Conservation (phyloP, 108 stramenopile genomes). For the Chaetoceros tenuissimus region DNA sequence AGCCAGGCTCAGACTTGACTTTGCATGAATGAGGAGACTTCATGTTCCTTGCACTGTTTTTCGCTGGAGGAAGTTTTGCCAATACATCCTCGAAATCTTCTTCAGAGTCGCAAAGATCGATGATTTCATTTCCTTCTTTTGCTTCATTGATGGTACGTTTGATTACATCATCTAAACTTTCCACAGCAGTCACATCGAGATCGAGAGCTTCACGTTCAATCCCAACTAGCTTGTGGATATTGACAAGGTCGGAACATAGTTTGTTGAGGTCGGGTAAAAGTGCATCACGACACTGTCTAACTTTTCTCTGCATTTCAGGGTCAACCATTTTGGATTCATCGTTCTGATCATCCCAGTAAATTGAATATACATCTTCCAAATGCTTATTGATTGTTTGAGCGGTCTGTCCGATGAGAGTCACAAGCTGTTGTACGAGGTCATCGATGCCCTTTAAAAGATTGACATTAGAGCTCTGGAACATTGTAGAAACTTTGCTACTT, state of each 20-base stretch:
- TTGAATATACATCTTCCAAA: constrained; percentile 24
- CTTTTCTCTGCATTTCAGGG: constrained; percentile 17
- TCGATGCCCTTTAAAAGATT: constrained; percentile 21
- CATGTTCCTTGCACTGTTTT: no score
- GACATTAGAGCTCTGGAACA: constrained; percentile 23
- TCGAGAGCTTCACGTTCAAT: constrained; percentile 33
- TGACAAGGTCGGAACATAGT: constrained; percentile 12
- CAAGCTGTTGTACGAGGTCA: constrained; percentile 14
- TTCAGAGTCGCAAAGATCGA: constrained; percentile 29
- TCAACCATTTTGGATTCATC: constrained; percentile 12
- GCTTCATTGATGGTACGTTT: constrained; percentile 24
- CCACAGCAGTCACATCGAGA: constrained; percentile 31
- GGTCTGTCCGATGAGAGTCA: constrained; percentile 10
- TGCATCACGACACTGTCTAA: constrained; percentile 22
- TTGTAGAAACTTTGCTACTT: constrained; percentile 7
- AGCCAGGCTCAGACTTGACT: no score
- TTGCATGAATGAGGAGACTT: no score
- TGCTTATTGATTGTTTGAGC: constrained; percentile 9
- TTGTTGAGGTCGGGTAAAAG: constrained; percentile 26
- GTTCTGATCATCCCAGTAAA: constrained; percentile 30
- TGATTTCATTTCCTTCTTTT: constrained; percentile 15
- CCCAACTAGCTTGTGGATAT: constrained; percentile 19
- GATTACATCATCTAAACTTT: constrained; percentile 25
- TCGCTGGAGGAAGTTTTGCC: no score
- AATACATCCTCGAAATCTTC: constrained; percentile 7